A percentile compares a stretch with the other conserved stretches of the same genome.
phyloP scores from a whole-genome alignment of 1,284 basidiomycete genomes.

The Cryptococcus amylolentus region DNA sequence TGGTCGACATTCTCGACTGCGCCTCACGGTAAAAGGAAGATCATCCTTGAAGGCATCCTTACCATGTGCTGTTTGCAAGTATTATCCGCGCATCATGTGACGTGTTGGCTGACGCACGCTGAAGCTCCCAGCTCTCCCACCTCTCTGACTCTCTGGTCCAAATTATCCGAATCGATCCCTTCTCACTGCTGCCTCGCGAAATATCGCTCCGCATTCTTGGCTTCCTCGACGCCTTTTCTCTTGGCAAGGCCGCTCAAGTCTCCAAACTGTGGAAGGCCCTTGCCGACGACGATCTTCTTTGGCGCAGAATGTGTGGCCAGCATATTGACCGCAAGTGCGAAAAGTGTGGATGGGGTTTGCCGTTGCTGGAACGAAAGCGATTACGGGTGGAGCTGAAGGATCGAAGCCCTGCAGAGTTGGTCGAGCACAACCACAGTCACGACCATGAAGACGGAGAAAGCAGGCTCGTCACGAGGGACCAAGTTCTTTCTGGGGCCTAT shows the following conservation, averaged over 20 bases:
- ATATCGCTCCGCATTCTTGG: constrained; percentile 84
- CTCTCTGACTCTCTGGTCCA: constrained; percentile 86
- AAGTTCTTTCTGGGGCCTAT: constrained; percentile 9
- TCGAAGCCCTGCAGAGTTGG: constrained; percentile 38
- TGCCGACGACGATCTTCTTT: constrained; percentile 94
- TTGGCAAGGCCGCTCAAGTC: constrained; percentile 95
- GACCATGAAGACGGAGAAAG: constrained; percentile 14
- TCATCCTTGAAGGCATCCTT: constrained; percentile 93
- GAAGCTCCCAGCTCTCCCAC: constrained; percentile 81
- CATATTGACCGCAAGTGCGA: constrained; percentile 97
- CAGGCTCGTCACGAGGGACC: constrained; percentile 10
- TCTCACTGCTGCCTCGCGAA: constrained; percentile 85
- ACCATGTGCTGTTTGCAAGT: constrained; percentile 96
- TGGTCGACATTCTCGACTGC: constrained; percentile 98
- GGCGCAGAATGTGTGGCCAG: constrained; percentile 96
- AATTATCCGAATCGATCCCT: constrained; percentile 94
- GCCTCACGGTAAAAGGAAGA: constrained; percentile 78
- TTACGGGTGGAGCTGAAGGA: constrained; percentile 48
- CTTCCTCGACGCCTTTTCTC: constrained; percentile 89
- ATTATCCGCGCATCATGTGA: neutral
- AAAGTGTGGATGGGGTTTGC: constrained; percentile 97
- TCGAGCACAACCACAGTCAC: constrained; percentile 36
- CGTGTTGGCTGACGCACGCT: neutral
- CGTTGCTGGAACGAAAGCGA: constrained; percentile 66
- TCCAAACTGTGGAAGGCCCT: constrained; percentile 78